Percentiles rank a stretch among this genome's conserved stretches.
Conservation (phyloP, 2,329 filamentous ascomycete genomes). For the Penicillium concentricum region DNA sequence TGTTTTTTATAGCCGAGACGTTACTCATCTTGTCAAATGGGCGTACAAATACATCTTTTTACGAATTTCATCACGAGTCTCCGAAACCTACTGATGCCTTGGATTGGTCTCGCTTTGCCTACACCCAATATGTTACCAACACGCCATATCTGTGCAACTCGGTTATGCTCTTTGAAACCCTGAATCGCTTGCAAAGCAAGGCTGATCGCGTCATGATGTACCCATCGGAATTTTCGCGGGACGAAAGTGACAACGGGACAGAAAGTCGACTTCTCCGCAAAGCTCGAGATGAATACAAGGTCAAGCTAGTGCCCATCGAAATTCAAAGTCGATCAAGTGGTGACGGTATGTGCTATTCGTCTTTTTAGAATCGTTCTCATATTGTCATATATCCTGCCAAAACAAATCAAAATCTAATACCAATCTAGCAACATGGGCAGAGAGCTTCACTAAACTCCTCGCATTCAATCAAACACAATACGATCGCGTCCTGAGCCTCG, state of each 20-base stretch:
- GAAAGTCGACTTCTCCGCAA: conserved; percentile 42
- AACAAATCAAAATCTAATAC: conserved; percentile 8
- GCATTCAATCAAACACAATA: conserved; percentile 66
- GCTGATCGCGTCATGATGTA: conserved; percentile 20
- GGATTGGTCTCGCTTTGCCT: conserved; percentile 32
- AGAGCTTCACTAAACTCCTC: conserved; percentile 63
- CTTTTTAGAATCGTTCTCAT: too few species aligned
- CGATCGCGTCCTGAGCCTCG: conserved; percentile 53
- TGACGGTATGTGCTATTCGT: background rate
- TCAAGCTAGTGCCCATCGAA: conserved; percentile 47
- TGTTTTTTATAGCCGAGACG: too few species aligned
- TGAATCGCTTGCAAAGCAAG: conserved; percentile 27
- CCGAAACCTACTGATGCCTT: too few species aligned
- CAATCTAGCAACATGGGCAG: conserved; percentile 53
- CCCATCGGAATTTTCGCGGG: background rate
- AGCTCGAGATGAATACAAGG: conserved; percentile 48
- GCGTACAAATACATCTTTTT: too few species aligned
- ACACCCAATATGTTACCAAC: conserved; percentile 32
- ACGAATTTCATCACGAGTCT: too few species aligned
- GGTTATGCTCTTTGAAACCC: conserved; percentile 33
- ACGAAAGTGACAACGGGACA: conserved; percentile 26
- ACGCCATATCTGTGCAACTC: conserved; percentile 33
- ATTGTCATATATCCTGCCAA: too few species aligned
- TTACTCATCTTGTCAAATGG: too few species aligned
- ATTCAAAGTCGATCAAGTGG: background rate